These are phyloP conservation scores for grape (Vitis vinifera) DNA, from an alignment of 164 flowering plant species.

Conservation along the genomic window DNA sequence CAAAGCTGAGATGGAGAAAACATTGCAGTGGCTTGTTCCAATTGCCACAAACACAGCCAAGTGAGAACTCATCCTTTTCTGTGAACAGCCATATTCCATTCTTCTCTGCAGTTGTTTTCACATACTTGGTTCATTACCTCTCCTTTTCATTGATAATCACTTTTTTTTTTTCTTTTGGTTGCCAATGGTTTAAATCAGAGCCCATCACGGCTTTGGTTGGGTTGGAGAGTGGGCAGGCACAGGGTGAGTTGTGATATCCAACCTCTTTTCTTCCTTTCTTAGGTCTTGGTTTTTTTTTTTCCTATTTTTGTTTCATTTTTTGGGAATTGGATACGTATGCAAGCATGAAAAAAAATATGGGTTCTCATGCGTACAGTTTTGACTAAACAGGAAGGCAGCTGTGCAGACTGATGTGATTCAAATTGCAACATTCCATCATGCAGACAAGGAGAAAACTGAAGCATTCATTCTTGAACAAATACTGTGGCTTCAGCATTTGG, in stretches of 20 bases:
- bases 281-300: background rate
- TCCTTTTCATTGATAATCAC: background rate
- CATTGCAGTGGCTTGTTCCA: constrained; percentile 78
- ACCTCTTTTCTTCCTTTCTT: no score
- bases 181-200: constrained; percentile 38
- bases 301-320: no score
- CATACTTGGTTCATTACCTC: background rate
- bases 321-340: background rate
- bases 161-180: constrained; percentile 1
- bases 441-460: constrained; percentile 31
- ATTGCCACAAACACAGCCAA: constrained; percentile 75
- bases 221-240: constrained; percentile 90
- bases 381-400: constrained; percentile 17
- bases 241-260: constrained; percentile 41
- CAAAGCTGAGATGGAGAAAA: constrained; percentile 83
- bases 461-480: constrained; percentile 28
- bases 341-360: background rate
- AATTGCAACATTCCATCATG: constrained; percentile 38
- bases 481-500: constrained; percentile 33
- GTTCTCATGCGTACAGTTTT: constrained; percentile 17
- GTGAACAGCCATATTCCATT: background rate
- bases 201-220: constrained; percentile 88
- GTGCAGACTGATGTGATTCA: constrained; percentile 19
- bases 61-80: constrained; percentile 25
- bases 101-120: background rate